phyloP scores from a whole-genome alignment of 2,329 filamentous ascomycete genomes.

The Bipolaris victoriae region DNA sequence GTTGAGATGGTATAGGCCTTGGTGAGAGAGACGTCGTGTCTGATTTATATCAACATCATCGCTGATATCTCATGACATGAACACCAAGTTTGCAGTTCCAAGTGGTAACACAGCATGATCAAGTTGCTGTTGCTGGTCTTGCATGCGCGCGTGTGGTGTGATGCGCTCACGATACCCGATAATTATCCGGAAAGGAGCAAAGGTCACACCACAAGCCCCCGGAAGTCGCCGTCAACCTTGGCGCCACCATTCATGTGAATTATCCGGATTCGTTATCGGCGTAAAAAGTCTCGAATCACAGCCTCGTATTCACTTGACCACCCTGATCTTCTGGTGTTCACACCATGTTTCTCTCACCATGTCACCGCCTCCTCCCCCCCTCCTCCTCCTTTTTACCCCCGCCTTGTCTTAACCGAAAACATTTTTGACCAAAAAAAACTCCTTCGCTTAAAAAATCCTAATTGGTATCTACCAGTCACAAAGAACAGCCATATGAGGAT shows the following conservation, averaged over 20 bases:
- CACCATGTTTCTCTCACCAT: neutral
- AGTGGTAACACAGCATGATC: neutral
- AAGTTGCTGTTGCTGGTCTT: neutral
- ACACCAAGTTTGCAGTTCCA: neutral
- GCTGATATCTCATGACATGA: neutral
- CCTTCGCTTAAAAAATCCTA: neutral
- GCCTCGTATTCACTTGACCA: neutral
- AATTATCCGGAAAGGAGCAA: slow-evolving; percentile 1
- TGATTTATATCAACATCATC: neutral
- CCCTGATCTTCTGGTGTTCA: neutral
- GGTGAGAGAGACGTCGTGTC: neutral
- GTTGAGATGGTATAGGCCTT: neutral
- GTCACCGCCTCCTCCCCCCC: neutral
- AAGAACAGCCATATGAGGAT: neutral
- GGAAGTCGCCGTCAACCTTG: neutral
- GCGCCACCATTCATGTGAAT: neutral
- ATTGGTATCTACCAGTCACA: neutral
- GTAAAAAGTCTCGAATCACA: neutral
- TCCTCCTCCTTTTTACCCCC: neutral
- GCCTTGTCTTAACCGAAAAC: neutral
- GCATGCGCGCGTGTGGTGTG: neutral
- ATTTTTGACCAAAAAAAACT: neutral
- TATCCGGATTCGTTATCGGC: neutral
- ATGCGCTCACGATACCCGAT: neutral
- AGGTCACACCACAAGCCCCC: neutral